These are phyloP conservation scores for Fusarium poae DNA, from an alignment of 2,329 filamentous ascomycete species.

Conservation along the genomic window DNA sequence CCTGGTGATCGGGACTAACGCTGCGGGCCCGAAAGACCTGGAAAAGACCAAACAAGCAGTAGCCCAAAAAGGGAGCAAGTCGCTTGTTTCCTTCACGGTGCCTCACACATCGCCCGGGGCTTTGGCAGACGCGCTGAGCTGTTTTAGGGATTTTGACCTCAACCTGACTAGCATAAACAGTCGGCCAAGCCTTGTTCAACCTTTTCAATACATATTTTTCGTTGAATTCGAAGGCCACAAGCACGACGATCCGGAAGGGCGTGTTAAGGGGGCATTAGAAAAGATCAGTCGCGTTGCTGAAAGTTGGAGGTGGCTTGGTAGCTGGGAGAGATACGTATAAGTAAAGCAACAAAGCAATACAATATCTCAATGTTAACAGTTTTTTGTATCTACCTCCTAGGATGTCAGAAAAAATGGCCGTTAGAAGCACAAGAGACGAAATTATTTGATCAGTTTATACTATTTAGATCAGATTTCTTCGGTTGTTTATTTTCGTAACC, in stretches of 20 bases:
- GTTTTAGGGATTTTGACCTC: slow-evolving; percentile 78
- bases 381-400: slow-evolving; percentile 1
- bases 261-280: slow-evolving; percentile 71
- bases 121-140: slow-evolving; percentile 81
- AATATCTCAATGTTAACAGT: not conserved
- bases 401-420: too few relatives aligned
- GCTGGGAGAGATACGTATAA: slow-evolving; percentile 65
- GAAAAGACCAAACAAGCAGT: slow-evolving; percentile 47
- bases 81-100: slow-evolving; percentile 85
- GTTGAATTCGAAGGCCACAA: slow-evolving; percentile 83
- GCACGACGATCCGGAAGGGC: slow-evolving; percentile 63
- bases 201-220: slow-evolving; percentile 96
- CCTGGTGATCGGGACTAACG: slow-evolving; percentile 69
- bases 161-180: slow-evolving; percentile 94
- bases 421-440: too few relatives aligned
- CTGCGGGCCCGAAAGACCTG: slow-evolving; percentile 46
- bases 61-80: slow-evolving; percentile 66
- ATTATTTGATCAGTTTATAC: too few relatives aligned
- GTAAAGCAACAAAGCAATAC: not conserved
- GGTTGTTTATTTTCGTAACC: too few relatives aligned
- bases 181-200: slow-evolving; percentile 77
- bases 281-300: slow-evolving; percentile 70
- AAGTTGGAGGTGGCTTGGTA: slow-evolving; percentile 76
- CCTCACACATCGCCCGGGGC: slow-evolving; percentile 83
- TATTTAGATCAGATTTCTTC: too few relatives aligned